phyloP scores from a whole-genome alignment of 2,329 filamentous ascomycete genomes.

The Dothideomycetes sp. region DNA sequence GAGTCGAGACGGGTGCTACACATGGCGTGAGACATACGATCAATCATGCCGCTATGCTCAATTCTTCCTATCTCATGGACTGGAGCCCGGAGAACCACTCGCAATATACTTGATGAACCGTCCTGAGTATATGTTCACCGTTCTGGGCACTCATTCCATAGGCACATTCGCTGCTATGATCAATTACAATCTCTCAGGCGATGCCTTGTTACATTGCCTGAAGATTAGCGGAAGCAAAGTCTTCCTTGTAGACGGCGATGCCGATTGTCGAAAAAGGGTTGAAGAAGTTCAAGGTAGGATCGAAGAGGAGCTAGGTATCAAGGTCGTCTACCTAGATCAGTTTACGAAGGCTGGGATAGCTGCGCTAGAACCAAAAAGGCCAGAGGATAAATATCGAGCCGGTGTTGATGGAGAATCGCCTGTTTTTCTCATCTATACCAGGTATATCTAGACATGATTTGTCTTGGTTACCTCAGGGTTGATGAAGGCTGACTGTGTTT shows the following conservation, averaged over 20 bases:
- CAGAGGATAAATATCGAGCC: constrained; percentile 47
- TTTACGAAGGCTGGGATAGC: constrained; percentile 40
- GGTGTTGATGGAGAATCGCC: constrained; percentile 46
- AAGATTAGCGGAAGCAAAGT: constrained; percentile 32
- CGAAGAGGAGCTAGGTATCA: constrained; percentile 46
- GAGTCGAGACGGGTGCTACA: constrained; percentile 54
- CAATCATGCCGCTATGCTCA: constrained; percentile 52
- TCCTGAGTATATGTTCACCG: constrained; percentile 27
- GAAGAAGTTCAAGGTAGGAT: constrained; percentile 42
- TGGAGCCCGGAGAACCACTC: constrained; percentile 26
- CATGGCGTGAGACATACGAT: constrained; percentile 48
- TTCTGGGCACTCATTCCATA: constrained; percentile 22
- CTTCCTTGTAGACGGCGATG: constrained; percentile 38
- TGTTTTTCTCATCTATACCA: constrained; percentile 61
- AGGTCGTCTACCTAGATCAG: constrained; percentile 45
- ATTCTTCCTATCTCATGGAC: constrained; percentile 43
- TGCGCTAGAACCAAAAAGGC: constrained; percentile 40
- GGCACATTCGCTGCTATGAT: constrained; percentile 27
- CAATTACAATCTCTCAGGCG: constrained; percentile 29
- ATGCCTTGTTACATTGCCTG: constrained; percentile 28
- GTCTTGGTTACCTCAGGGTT: not conserved
- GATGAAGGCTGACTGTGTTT: not conserved
- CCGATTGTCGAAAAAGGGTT: constrained; percentile 47
- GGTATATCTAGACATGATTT: constrained; percentile 24
- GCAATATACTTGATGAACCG: constrained; percentile 28